These are phyloP conservation scores for Apocynum venetum DNA, from an alignment of 257 asterid species.

Conservation along the genomic window DNA sequence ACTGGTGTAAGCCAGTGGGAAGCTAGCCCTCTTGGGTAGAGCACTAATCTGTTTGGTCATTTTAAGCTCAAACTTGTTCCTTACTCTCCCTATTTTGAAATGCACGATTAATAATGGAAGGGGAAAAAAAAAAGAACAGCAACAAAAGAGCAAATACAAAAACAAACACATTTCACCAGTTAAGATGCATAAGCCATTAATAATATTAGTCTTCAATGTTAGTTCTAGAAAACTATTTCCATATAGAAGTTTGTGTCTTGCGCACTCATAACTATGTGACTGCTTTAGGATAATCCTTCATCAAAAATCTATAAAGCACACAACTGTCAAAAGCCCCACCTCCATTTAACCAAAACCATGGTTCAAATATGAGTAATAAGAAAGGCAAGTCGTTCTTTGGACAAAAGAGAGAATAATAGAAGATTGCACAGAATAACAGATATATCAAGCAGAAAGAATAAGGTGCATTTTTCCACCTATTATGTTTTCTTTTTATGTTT, in stretches of 20 bases:
- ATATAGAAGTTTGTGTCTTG: background rate
- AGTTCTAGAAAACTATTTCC: background rate
- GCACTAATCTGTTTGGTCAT: background rate
- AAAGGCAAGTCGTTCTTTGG: background rate
- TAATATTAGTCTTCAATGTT: background rate
- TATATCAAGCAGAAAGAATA: background rate
- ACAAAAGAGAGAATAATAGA: background rate
- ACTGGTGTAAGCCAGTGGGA: background rate
- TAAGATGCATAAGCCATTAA: background rate
- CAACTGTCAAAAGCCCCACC: background rate
- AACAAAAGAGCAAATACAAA: background rate
- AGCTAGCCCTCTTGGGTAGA: background rate
- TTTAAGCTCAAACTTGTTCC: background rate
- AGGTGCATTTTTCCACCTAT: background rate
- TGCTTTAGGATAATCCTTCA: background rate
- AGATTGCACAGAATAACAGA: background rate
- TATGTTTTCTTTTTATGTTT: background rate
- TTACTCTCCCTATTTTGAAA: background rate
- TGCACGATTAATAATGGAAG: background rate
- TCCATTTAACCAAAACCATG: background rate
- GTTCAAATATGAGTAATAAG: background rate
- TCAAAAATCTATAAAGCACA: background rate
- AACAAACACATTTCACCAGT: background rate
- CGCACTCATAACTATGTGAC: background rate
- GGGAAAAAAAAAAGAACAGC: background rate